phyloP scores from a whole-genome alignment of 2,329 filamentous ascomycete genomes.

The Claviceps sp. region DNA sequence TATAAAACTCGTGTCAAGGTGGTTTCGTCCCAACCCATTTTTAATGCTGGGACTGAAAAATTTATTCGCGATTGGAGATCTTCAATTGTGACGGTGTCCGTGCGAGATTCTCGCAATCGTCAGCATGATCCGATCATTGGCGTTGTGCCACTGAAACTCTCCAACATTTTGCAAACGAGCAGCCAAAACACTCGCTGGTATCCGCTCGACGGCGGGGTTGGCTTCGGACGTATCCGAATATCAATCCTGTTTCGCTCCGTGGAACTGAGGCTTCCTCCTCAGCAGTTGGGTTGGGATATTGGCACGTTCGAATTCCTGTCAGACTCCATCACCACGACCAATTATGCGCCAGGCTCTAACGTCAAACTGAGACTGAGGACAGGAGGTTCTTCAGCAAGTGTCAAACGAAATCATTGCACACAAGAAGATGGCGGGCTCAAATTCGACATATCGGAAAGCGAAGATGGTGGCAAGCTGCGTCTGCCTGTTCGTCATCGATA shows the following conservation, averaged over 20 bases:
- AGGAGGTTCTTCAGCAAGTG: constrained; percentile 64
- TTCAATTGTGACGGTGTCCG: constrained; percentile 71
- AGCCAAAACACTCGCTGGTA: constrained; percentile 89
- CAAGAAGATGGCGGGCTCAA: constrained; percentile 40
- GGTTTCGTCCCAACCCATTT: constrained; percentile 87
- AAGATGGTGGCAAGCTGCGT: constrained; percentile 38
- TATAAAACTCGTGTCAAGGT: constrained; percentile 95
- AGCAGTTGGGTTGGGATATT: constrained; percentile 85
- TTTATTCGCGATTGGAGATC: constrained; percentile 92
- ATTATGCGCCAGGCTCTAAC: constrained; percentile 50
- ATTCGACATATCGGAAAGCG: constrained; percentile 34
- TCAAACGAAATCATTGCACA: constrained; percentile 50
- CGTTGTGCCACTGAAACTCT: constrained; percentile 76
- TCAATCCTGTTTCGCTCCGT: constrained; percentile 83
- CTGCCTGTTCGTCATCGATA: constrained; percentile 86
- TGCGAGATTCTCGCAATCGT: constrained; percentile 76
- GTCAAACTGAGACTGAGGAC: constrained; percentile 71
- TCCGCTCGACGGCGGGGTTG: constrained; percentile 86
- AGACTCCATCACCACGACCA: constrained; percentile 50
- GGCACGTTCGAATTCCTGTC: constrained; percentile 84
- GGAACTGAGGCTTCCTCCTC: constrained; percentile 71
- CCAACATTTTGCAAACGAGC: constrained; percentile 74
- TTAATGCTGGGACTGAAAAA: constrained; percentile 88
- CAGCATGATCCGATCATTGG: constrained; percentile 93
- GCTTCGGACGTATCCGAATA: constrained; percentile 80